Evolutionary conservation across 2,329 filamentous ascomycete genomes (phyloP).

Genomic region (Botryotinia convoluta): DNA sequence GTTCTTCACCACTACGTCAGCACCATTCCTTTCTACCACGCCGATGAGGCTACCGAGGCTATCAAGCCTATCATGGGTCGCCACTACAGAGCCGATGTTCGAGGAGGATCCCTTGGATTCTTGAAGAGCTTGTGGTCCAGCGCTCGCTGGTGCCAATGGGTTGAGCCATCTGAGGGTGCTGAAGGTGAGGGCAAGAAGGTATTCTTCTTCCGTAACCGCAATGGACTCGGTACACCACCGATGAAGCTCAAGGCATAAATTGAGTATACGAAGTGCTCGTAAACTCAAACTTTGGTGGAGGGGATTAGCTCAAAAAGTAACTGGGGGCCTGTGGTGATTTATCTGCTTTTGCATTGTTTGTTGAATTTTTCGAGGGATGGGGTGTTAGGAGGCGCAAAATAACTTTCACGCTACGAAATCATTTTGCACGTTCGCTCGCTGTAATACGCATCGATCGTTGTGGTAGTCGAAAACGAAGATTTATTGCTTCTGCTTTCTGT

Average conservation of each 20-base stretch:
- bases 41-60: conserved; percentile 89
- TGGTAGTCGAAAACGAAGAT: background rate
- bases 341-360: background rate
- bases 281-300: background rate
- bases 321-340: background rate
- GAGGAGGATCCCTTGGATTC: conserved; percentile 79
- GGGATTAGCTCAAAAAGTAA: background rate
- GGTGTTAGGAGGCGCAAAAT: conserved; percentile 1
- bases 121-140: conserved; percentile 76
- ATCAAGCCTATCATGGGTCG: conserved; percentile 93
- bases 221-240: conserved; percentile 64
- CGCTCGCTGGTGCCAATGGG: conserved; percentile 91
- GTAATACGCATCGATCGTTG: background rate
- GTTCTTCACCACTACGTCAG: conserved; percentile 97
- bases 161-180: conserved; percentile 84
- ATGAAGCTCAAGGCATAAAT: conserved; percentile 29
- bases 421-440: conserved; percentile 8
- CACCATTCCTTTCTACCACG: conserved; percentile 94
- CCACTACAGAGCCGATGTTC: conserved; percentile 84
- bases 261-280: conserved; percentile 13
- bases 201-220: conserved; percentile 96
- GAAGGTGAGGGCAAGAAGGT: conserved; percentile 79
- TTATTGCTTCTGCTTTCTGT: background rate
- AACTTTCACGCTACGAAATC: background rate
- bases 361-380: background rate